Evolutionary conservation across 257 asterid genomes (phyloP).

Genomic region (Salvia rosmarinus): DNA sequence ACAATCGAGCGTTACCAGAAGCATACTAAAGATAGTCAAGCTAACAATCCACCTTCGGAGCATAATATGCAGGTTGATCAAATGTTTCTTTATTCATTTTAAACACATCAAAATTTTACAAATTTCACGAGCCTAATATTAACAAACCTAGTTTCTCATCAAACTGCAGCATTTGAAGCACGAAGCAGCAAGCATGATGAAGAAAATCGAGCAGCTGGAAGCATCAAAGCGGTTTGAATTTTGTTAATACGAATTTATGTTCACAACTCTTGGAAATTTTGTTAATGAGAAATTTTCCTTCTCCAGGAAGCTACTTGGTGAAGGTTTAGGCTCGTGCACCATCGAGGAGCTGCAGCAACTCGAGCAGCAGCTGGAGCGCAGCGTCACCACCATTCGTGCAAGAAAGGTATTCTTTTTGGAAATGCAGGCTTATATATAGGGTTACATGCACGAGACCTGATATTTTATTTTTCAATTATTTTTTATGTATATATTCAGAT

Average conservation of each 20-base stretch:
- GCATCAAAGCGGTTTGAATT: conserved; percentile 61
- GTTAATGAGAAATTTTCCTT: not conserved
- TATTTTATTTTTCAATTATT: not conserved
- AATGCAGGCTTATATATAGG: not conserved
- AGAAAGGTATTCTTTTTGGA: conserved; percentile 55
- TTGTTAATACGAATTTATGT: not conserved
- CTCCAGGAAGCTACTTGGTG: conserved; percentile 80
- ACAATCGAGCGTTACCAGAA: conserved; percentile 70
- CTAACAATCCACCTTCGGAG: conserved; percentile 52
- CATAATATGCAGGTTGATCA: conserved; percentile 61
- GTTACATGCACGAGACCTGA: not conserved
- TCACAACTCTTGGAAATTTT: not conserved
- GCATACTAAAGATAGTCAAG: conserved; percentile 60
- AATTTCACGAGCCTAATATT: not conserved
- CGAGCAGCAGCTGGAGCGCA: conserved; percentile 80
- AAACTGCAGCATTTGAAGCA: conserved; percentile 60
- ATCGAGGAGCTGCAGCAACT: conserved; percentile 76
- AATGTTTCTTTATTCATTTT: conserved; percentile 3
- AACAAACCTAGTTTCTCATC: not conserved
- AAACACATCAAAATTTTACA: not conserved
- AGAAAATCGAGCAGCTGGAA: conserved; percentile 83
- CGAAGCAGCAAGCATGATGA: conserved; percentile 71
- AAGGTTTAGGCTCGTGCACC: conserved; percentile 65
- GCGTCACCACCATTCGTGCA: conserved; percentile 67
- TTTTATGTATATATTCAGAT: conserved; percentile 46